Percentiles rank a stretch among this genome's conserved stretches.
These are phyloP conservation scores for Capronia coronata DNA, from an alignment of 2,329 filamentous ascomycete genomes.

Conservation along the genomic window DNA sequence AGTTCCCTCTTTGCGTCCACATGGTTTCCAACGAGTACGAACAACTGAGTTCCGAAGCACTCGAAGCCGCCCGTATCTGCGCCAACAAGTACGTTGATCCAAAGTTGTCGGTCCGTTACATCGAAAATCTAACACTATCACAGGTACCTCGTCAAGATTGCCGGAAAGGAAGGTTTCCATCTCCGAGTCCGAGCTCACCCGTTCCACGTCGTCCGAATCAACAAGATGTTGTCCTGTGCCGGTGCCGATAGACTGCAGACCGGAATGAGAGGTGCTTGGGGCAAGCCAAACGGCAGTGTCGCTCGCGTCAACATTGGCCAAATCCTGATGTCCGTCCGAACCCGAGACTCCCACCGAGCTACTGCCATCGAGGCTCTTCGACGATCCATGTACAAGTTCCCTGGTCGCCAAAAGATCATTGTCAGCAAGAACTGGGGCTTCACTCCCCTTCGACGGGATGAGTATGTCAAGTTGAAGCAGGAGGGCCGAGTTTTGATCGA, in stretches of 20 bases:
- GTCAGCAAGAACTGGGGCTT: constrained; percentile 99
- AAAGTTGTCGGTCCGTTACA: constrained; percentile 1
- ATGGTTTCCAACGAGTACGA: constrained; percentile 99
- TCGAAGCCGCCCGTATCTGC: constrained; percentile 99
- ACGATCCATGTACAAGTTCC: constrained; percentile 99
- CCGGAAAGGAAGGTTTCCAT: constrained; percentile 67
- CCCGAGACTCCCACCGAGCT: constrained; percentile 87
- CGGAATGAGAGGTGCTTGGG: constrained; percentile 99
- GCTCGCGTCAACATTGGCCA: constrained; percentile 99
- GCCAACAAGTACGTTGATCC: constrained; percentile 77
- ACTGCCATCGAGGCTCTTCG: constrained; percentile 97
- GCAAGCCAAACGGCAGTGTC: constrained; percentile 97
- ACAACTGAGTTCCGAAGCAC: constrained; percentile 98
- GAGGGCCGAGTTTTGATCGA: constrained; percentile 91
- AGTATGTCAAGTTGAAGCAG: constrained; percentile 93
- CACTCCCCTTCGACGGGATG: constrained; percentile 94
- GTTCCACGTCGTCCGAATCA: constrained; percentile 99
- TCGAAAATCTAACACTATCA: constrained; percentile 10
- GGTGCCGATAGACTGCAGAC: constrained; percentile 99
- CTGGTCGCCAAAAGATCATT: constrained; percentile 99
- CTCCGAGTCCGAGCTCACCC: constrained; percentile 80
- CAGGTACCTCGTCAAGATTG: constrained; percentile 62
- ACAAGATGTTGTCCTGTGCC: constrained; percentile 99
- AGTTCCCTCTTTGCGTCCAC: constrained; percentile 99
- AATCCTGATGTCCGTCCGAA: constrained; percentile 95